phyloP scores from a whole-genome alignment of 2,329 filamentous ascomycete species.

The Fusarium sp. region DNA sequence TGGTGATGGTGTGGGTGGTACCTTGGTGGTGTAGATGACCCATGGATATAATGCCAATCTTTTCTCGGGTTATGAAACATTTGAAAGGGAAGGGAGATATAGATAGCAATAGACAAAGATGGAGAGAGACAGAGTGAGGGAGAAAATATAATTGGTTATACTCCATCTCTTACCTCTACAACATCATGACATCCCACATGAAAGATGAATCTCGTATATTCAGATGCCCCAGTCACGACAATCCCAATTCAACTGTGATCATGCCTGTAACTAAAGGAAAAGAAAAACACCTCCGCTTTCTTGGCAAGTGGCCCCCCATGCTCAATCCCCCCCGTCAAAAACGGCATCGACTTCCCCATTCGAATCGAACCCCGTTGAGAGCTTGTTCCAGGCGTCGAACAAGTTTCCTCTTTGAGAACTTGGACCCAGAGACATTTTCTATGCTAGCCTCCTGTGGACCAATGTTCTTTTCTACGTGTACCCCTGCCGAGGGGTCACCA shows the following conservation, averaged over 20 bases:
- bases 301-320: slow-evolving; percentile 18
- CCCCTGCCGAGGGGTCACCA: slow-evolving; percentile 5
- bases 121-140: background rate
- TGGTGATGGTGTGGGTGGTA: background rate
- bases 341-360: slow-evolving; percentile 30
- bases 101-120: background rate
- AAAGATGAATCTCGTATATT: background rate
- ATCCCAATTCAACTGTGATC: background rate
- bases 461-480: slow-evolving; percentile 5
- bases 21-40: background rate
- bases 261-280: background rate
- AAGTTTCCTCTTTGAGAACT: background rate
- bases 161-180: background rate
- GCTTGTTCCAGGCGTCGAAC: background rate
- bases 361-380: slow-evolving; percentile 7
- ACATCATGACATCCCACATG: background rate
- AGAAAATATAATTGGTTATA: background rate
- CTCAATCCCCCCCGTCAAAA: background rate
- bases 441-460: background rate
- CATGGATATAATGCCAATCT: background rate
- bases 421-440: background rate
- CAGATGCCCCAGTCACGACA: background rate
- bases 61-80: background rate
- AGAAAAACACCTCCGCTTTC: slow-evolving; percentile 8
- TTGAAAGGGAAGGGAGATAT: background rate